Evolutionary conservation across 2,329 filamentous ascomycete species (phyloP).

Genomic region (Aspergillus sp.): DNA sequence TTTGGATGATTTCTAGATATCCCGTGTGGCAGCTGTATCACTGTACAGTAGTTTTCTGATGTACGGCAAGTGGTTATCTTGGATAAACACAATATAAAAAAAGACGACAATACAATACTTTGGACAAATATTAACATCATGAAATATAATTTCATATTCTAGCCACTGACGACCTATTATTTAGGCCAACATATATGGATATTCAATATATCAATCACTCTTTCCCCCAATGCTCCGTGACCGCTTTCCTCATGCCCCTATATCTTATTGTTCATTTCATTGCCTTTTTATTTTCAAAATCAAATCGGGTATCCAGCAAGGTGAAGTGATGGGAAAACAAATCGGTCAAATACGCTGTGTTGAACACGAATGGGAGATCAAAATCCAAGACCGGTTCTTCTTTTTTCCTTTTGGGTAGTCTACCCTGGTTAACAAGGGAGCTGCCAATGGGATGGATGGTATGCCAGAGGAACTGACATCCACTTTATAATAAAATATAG

Average conservation of each 20-base stretch:
- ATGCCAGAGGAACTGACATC: not conserved
- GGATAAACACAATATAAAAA: too few species aligned
- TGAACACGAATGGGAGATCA: slow-evolving; percentile 14
- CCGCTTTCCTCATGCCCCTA: not conserved
- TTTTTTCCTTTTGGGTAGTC: slow-evolving; percentile 1
- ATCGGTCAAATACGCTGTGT: slow-evolving; percentile 11
- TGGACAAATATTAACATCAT: too few species aligned
- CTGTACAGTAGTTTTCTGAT: too few species aligned
- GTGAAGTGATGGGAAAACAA: slow-evolving; percentile 14
- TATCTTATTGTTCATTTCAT: not conserved
- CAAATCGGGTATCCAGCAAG: slow-evolving; percentile 31
- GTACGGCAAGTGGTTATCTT: too few species aligned
- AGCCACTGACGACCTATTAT: too few species aligned
- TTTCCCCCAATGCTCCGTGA: not conserved
- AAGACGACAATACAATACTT: too few species aligned
- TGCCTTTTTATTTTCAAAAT: slow-evolving; percentile 2
- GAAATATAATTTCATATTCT: too few species aligned
- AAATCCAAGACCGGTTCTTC: too few species aligned
- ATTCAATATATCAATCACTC: not conserved
- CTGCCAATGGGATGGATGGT: not conserved
- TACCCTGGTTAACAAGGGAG: slow-evolving; percentile 20
- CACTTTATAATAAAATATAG: not conserved
- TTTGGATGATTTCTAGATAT: not conserved
- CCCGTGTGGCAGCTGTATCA: too few species aligned
- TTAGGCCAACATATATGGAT: too few species aligned